Base-by-base conservation (phyloP, 345 rosid species). In the Bretschneidera sinensis region DNA sequence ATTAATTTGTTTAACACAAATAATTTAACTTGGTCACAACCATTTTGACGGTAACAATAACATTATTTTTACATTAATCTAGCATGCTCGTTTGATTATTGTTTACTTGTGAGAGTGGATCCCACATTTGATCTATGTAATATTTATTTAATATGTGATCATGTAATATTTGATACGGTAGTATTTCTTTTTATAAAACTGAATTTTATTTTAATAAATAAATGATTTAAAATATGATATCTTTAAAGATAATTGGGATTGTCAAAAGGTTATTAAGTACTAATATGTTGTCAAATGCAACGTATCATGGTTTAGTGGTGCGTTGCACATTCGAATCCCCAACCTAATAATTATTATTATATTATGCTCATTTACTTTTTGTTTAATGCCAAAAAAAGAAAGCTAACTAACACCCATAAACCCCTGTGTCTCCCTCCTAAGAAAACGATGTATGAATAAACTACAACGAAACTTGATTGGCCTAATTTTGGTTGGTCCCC, bases 301-400 rank as follows among this genome's bases (percentile, higher is more conserved):
- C 51, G 43, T 59, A 68, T 35, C 62, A 59, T 62, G 48, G 59
- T 56, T 63, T 60, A 55, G 62, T 55, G 72, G 68, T 57, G 74
- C 61, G 53, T 52, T 49, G 71, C 63, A 64, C 78, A 68, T 70
- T 64, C 78, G 65, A 74, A 71, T 66, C 61, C 43, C 61, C 33
- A 59, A 52, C 43, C 39, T 13, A 19, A 28, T 35, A 34, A n/a
- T 39, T 1, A 20, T 8, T 33, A 25, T 52, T 4, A 1, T 55
- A 54, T 0, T 28, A 28, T 28, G n/a, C 18, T 14, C 13, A 22
- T 43, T 1, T 19, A 25, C 31, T 54, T 19, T 51, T 56, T 45
- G 33, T 33, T 45, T n/a, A 53, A 47, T 65, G 66, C 53, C 48
- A 48, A 25, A 31, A 60, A 34, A n/a, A 28, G 25, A 48, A 24